Evolutionary conservation across 1,284 basidiomycete genomes (phyloP).

Genomic region (Lignosus rhinocerotis): DNA sequence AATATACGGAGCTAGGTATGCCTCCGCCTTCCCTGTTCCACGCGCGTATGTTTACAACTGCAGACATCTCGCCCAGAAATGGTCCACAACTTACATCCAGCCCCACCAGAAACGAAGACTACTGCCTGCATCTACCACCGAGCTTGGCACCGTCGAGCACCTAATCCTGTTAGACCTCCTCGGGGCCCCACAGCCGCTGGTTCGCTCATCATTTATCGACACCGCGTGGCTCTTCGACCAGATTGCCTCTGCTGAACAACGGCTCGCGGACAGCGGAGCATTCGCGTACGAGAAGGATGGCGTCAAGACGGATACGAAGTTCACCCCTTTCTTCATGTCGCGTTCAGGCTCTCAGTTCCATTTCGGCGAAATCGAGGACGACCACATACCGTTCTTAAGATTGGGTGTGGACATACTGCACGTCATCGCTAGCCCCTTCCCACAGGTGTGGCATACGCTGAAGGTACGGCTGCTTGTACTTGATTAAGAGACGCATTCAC

Average conservation of each 20-base stretch:
- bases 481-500: background rate
- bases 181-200: constrained; percentile 70
- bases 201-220: constrained; percentile 81
- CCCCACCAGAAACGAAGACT: constrained; percentile 64
- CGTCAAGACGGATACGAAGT: constrained; percentile 44
- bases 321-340: constrained; percentile 64
- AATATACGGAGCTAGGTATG: constrained; percentile 88
- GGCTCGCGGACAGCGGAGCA: constrained; percentile 62
- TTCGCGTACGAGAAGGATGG: constrained; percentile 49
- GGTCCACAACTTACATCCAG: constrained; percentile 70
- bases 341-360: constrained; percentile 43
- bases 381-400: constrained; percentile 90
- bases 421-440: constrained; percentile 90
- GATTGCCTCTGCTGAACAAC: constrained; percentile 65
- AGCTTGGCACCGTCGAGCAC: constrained; percentile 83
- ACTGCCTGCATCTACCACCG: constrained; percentile 50
- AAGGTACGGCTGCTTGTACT: constrained; percentile 43
- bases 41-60: background rate
- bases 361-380: constrained; percentile 82
- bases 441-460: constrained; percentile 88
- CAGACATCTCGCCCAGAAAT: constrained; percentile 85
- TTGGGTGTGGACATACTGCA: constrained; percentile 90
- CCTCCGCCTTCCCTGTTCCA: constrained; percentile 3
- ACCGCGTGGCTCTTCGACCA: constrained; percentile 91
- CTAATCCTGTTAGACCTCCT: constrained; percentile 89